Evolutionary conservation across 2,329 filamentous ascomycete species (phyloP).

Genomic region (Blastomyces percursus): DNA sequence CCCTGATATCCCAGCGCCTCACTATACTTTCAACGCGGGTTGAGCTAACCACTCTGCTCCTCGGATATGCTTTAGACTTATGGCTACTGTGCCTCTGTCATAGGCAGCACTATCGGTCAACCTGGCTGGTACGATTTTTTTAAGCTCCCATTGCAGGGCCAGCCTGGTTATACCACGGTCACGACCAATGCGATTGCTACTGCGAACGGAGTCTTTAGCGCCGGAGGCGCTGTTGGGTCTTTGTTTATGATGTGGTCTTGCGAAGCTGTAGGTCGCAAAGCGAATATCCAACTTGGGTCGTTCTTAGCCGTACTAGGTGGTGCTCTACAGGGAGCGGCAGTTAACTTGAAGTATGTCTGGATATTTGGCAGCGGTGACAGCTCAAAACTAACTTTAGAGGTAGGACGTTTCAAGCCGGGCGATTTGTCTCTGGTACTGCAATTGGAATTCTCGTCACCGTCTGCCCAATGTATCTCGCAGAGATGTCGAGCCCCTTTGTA

Average conservation of each 20-base stretch:
- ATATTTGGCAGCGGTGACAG: background rate
- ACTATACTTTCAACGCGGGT: background rate
- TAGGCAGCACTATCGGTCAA: conserved; percentile 43
- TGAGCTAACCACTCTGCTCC: background rate
- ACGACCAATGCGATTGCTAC: conserved; percentile 41
- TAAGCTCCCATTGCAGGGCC: conserved; percentile 34
- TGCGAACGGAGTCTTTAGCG: conserved; percentile 40
- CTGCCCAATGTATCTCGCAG: conserved; percentile 37
- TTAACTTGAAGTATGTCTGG: conserved; percentile 30
- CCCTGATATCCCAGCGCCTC: background rate
- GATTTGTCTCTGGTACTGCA: conserved; percentile 34
- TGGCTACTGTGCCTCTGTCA: conserved; percentile 42
- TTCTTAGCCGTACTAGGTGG: conserved; percentile 38
- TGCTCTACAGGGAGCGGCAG: conserved; percentile 37
- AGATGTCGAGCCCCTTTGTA: conserved; percentile 31
- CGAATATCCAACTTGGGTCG: conserved; percentile 39
- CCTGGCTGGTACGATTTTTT: conserved; percentile 44
- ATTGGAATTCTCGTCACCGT: conserved; percentile 36
- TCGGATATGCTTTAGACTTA: conserved; percentile 33
- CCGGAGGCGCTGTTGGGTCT: conserved; percentile 39
- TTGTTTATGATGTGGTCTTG: conserved; percentile 43
- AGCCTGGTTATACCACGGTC: conserved; percentile 36
- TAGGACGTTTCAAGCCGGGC: conserved; percentile 38
- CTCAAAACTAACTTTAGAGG: conserved; percentile 5
- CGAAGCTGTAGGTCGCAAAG: conserved; percentile 35